phyloP scores from a whole-genome alignment of 495 filamentous ascomycete species.

The Glutinoglossum americanum region DNA sequence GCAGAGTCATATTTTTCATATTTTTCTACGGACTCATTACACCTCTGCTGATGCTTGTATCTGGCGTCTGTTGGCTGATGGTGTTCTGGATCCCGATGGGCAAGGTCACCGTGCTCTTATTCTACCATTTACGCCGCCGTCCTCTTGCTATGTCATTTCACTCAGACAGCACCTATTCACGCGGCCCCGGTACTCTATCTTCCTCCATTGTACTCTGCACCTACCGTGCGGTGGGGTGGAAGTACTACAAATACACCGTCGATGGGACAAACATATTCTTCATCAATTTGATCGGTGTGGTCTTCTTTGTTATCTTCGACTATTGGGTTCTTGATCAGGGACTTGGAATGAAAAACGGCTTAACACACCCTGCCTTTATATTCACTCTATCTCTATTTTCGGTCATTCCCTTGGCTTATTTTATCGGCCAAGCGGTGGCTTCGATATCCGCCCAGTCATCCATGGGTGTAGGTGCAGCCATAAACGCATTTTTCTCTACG shows the following conservation, averaged over 20 bases:
- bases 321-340: conserved; percentile 52
- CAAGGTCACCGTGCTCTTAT: conserved; percentile 73
- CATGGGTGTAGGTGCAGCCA: conserved; percentile 97
- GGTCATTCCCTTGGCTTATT: conserved; percentile 95
- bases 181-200: conserved; percentile 42
- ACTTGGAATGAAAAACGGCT: conserved; percentile 40
- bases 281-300: conserved; percentile 83
- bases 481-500: conserved; percentile 99
- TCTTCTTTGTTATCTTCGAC: conserved; percentile 82
- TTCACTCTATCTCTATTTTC: conserved; percentile 73
- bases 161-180: conserved; percentile 55
- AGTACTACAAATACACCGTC: conserved; percentile 99
- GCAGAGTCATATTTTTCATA: conserved; percentile 83
- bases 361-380: conserved; percentile 65
- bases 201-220: conserved; percentile 89
- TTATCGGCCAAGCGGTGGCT: conserved; percentile 97
- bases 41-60: conserved; percentile 71
- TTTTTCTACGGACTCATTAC: conserved; percentile 92
- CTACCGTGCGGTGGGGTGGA: conserved; percentile 78
- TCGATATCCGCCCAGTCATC: conserved; percentile 96
- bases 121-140: conserved; percentile 81
- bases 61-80: conserved; percentile 77
- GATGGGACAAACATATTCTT: conserved; percentile 98
- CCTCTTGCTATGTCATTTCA: conserved; percentile 86
- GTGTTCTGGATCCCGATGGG: conserved; percentile 99